Conservation (phyloP, 805 yeast genomes). For the Wickerhamomyces ciferrii region DNA sequence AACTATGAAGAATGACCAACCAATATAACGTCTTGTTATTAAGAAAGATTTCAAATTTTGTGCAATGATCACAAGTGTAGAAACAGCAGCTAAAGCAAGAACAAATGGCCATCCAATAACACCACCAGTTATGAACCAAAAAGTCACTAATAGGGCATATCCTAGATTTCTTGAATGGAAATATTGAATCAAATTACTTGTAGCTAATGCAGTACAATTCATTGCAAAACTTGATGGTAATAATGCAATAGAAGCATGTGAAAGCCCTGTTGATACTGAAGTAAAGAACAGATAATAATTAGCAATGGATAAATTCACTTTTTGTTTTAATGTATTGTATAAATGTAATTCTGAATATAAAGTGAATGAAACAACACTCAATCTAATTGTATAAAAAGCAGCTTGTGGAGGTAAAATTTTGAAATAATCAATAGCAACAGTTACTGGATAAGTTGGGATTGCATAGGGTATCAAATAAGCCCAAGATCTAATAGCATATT, state of each 20-base stretch:
- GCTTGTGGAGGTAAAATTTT: slow-evolving; percentile 14
- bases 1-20: slow-evolving; percentile 19
- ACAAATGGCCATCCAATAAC: slow-evolving; percentile 91
- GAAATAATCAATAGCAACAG: slow-evolving; percentile 8
- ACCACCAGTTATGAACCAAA: slow-evolving; percentile 60
- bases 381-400: slow-evolving; percentile 51
- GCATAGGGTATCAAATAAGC: slow-evolving; percentile 52
- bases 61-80: slow-evolving; percentile 32
- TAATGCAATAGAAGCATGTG: slow-evolving; percentile 82
- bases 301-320: slow-evolving; percentile 25
- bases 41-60: slow-evolving; percentile 1
- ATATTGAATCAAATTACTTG: slow-evolving; percentile 31
- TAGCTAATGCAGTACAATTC: slow-evolving; percentile 41
- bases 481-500: slow-evolving; percentile 83
- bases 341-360: slow-evolving; percentile 50
- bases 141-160: slow-evolving; percentile 26
- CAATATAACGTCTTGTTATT: slow-evolving; percentile 13
- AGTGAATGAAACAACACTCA: slow-evolving; percentile 33
- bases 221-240: slow-evolving; percentile 80
- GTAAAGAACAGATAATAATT: slow-evolving; percentile 61
- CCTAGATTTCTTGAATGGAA: slow-evolving; percentile 16
- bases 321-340: slow-evolving; percentile 32
- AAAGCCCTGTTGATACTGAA: slow-evolving; percentile 71
- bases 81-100: slow-evolving; percentile 57
- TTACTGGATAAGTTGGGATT: slow-evolving; percentile 17